A percentile compares a stretch with the other conserved stretches of the same genome.
phyloP scores from a whole-genome alignment of 441 rosid genomes.

The Breynia disticha region DNA sequence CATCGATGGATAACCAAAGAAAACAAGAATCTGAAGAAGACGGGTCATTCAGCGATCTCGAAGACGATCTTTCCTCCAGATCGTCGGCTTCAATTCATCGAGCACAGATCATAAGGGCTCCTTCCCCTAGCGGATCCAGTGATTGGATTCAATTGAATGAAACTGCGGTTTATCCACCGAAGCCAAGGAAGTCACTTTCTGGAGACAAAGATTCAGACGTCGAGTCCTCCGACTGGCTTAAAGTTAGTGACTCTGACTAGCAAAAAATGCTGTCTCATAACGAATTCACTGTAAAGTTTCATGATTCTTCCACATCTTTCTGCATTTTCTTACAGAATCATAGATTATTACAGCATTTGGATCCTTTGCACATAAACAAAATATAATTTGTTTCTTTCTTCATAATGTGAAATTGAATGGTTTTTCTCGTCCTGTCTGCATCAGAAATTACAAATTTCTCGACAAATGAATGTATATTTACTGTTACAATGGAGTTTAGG shows the following conservation, averaged over 20 bases:
- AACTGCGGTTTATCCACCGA: conserved; percentile 19
- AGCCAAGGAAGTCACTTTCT: conserved; percentile 28
- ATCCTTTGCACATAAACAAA: too few relatives aligned
- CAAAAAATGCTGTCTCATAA: conserved; percentile 1
- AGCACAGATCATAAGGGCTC: conserved; percentile 13
- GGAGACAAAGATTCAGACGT: conserved; percentile 51
- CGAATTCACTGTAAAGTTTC: conserved; percentile 24
- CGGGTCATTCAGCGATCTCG: conserved; percentile 59
- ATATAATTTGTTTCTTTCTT: too few relatives aligned
- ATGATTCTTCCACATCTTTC: background rate
- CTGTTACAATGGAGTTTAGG: too few relatives aligned
- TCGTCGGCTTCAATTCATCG: conserved; percentile 14
- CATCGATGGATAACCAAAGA: conserved; percentile 17
- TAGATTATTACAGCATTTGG: too few relatives aligned
- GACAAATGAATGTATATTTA: too few relatives aligned
- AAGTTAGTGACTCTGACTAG: conserved; percentile 49
- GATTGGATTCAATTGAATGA: conserved; percentile 53
- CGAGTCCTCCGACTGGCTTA: conserved; percentile 55
- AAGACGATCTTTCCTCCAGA: conserved; percentile 32
- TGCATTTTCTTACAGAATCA: conserved; percentile 10
- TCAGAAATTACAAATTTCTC: too few relatives aligned
- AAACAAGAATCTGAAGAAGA: conserved; percentile 32
- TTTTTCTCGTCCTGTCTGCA: too few relatives aligned
- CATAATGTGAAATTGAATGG: too few relatives aligned
- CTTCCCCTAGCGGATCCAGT: conserved; percentile 42